Evolutionary conservation across 2,329 filamentous ascomycete genomes (phyloP).

Genomic region (Diatrype stigma): DNA sequence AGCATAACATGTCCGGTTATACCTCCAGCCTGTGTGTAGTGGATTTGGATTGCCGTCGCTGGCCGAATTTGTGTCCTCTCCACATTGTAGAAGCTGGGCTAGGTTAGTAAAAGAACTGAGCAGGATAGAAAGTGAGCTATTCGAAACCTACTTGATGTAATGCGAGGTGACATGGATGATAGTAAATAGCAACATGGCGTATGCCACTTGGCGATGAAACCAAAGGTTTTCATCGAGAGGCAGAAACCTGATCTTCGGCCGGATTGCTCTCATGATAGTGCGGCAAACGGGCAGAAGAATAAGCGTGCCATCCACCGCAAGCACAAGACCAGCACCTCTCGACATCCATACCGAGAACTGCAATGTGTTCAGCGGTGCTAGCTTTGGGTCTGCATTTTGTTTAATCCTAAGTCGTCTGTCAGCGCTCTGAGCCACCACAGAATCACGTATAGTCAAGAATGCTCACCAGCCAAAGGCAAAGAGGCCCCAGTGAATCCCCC

Average conservation of each 20-base stretch:
- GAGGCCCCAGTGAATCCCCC: constrained; percentile 71
- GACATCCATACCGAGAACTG: constrained; percentile 93
- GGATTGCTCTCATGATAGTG: constrained; percentile 76
- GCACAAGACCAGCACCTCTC: constrained; percentile 81
- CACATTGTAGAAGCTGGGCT: constrained; percentile 84
- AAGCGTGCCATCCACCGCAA: constrained; percentile 79
- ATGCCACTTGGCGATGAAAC: constrained; percentile 95
- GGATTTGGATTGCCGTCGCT: constrained; percentile 79
- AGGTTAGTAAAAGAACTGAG: too few species aligned
- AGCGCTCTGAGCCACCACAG: background rate
- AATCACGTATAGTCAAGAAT: background rate
- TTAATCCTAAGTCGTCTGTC: constrained; percentile 59
- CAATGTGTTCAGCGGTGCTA: constrained; percentile 76
- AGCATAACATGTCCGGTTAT: constrained; percentile 97
- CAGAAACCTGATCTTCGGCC: constrained; percentile 82
- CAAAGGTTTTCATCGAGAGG: constrained; percentile 95
- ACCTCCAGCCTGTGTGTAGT: constrained; percentile 83
- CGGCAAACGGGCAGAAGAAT: constrained; percentile 94
- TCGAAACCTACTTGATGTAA: constrained; percentile 81
- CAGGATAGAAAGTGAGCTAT: too few species aligned
- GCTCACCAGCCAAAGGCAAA: constrained; percentile 74
- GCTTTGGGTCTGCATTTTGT: constrained; percentile 62
- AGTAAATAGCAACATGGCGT: constrained; percentile 79
- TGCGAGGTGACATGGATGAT: constrained; percentile 73
- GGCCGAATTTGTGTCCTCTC: constrained; percentile 80